phyloP scores from a whole-genome alignment of 176 grass and related monocot species.

The Ensete glaucum region DNA sequence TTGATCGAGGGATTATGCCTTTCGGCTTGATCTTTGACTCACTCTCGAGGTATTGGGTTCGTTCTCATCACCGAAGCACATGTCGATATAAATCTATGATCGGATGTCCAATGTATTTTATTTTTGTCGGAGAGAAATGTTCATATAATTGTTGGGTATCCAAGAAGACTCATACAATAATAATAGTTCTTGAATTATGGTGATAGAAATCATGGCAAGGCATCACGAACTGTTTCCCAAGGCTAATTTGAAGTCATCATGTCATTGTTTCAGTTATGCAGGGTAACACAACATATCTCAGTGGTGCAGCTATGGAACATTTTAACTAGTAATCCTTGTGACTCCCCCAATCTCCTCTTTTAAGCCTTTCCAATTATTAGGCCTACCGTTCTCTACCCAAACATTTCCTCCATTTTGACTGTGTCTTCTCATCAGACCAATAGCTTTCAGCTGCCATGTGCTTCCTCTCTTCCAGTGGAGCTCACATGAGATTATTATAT shows the following conservation, averaged over 20 bases:
- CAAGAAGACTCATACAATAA: not conserved
- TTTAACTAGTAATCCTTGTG: not conserved
- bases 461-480: constrained; percentile 22
- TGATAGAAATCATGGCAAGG: too few species aligned
- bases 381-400: not conserved
- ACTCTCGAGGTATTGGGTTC: too few species aligned
- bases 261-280: not conserved
- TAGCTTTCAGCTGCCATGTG: constrained; percentile 25
- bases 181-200: too few species aligned
- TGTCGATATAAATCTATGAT: too few species aligned
- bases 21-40: too few species aligned
- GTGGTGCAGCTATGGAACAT: not conserved
- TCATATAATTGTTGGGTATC: too few species aligned
- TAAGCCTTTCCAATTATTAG: constrained; percentile 9
- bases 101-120: too few species aligned
- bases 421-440: not conserved
- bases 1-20: too few species aligned
- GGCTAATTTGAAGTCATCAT: too few species aligned
- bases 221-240: too few species aligned
- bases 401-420: constrained; percentile 4
- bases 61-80: too few species aligned
- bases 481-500: constrained; percentile 31
- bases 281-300: not conserved
- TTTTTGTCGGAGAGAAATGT: too few species aligned
- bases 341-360: not conserved